Conservation (phyloP, 2,329 filamentous ascomycete genomes). For the Penicillium paneum region DNA sequence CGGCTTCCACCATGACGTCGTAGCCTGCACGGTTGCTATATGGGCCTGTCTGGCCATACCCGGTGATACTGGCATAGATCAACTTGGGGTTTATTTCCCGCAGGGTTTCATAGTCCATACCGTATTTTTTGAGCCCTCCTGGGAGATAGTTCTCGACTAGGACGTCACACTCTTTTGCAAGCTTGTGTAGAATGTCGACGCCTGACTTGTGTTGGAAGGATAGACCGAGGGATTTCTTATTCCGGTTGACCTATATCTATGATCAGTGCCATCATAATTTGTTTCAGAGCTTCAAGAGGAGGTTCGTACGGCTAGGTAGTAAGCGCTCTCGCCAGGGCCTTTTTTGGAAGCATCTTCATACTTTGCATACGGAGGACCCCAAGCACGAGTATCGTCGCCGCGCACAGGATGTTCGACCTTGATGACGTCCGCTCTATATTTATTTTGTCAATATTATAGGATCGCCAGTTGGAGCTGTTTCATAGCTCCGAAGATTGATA, state of each 20-base stretch:
- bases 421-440: conserved; percentile 80
- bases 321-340: conserved; percentile 84
- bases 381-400: conserved; percentile 91
- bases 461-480: background rate
- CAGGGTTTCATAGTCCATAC: conserved; percentile 80
- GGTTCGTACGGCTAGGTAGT: conserved; percentile 74
- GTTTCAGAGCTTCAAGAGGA: background rate
- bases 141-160: conserved; percentile 97
- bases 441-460: background rate
- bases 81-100: conserved; percentile 77
- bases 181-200: conserved; percentile 79
- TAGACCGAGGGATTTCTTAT: conserved; percentile 90
- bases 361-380: conserved; percentile 89
- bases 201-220: conserved; percentile 85
- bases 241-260: conserved; percentile 73
- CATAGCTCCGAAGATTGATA: conserved; percentile 2
- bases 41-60: conserved; percentile 92
- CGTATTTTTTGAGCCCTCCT: conserved; percentile 82
- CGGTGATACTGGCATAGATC: conserved; percentile 94
- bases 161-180: conserved; percentile 82
- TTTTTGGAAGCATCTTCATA: conserved; percentile 61
- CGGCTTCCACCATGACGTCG: conserved; percentile 99
- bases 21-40: conserved; percentile 86
- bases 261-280: conserved; percentile 1
- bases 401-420: conserved; percentile 92